Base-by-base conservation (phyloP, 2,329 filamentous ascomycete species). In the Aquanectria penicillioides region DNA sequence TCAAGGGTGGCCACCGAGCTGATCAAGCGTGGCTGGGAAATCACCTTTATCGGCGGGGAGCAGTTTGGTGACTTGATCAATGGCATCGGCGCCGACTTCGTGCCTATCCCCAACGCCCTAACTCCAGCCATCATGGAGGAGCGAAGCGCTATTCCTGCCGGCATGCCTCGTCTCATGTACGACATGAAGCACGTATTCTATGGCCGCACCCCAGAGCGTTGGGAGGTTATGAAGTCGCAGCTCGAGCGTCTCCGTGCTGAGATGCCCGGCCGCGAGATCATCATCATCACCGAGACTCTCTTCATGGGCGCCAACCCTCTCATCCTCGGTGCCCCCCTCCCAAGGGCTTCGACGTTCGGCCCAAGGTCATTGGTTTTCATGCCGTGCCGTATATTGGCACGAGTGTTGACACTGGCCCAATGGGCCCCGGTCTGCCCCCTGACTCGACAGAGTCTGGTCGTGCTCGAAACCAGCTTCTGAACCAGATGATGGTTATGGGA, bases 271-370 rank as follows among this genome's bases (percentile, higher is more conserved):
- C 71, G 76, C 8, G 71, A 79, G 25, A 71, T 84, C 23, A 60
- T 84, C 17, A 67, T 81, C 11, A 48, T 84, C n/a, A 71, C 72
- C 28, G 82, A 84, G 63, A 68, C 71, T 3, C 65, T 73, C 3
- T 77, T 74, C 38, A 68, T 74, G 51, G 80, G 78, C 0, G 61
- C 72, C 10, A 59, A 75, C 1, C 78, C 81, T 0, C 73, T 80
- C 46, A 62, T 66, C 2, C 65, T 72, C 25, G 78, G 79, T 3
- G 74, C 74, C 2, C 73, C 78, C 3, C 69, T 75, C 79, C 69
- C 12, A 69, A 63, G 65, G 80, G 69, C 15, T 83, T 68, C 63
- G 62, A 58, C 56, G 70, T 53, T 15, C 71, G 71, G 23, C 77
- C 70, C n/a, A 70, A 69, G 23, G 72, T 71, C 13, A 69, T 84